Percentiles rank a stretch among this genome's conserved stretches.
Evolutionary conservation across 1,139 yeast genomes (phyloP).

Genomic region (Yamadazyma mexicana): DNA sequence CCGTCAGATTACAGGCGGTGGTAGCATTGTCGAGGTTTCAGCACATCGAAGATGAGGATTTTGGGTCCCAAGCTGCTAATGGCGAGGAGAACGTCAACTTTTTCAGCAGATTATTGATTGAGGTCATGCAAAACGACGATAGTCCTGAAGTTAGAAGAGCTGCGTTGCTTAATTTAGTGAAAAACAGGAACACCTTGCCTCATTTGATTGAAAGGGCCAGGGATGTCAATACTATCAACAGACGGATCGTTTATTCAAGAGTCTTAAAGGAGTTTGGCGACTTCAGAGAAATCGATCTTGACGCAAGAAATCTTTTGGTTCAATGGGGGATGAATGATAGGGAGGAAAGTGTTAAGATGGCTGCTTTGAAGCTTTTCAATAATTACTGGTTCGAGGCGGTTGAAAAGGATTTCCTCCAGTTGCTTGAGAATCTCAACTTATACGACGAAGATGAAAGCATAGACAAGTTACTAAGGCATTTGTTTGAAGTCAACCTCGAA

Average conservation of each 20-base stretch:
- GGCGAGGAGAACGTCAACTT: conserved; percentile 5
- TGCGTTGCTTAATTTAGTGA: conserved; percentile 68
- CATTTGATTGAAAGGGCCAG: conserved; percentile 77
- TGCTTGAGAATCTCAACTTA: conserved; percentile 71
- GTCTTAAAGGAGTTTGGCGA: conserved; percentile 69
- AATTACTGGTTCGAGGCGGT: conserved; percentile 70
- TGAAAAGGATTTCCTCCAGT: conserved; percentile 68
- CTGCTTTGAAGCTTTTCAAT: conserved; percentile 72
- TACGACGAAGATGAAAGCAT: conserved; percentile 57
- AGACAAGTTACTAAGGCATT: conserved; percentile 61
- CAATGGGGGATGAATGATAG: conserved; percentile 89
- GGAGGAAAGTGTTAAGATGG: conserved; percentile 67
- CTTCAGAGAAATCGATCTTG: conserved; percentile 55
- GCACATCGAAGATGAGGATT: conserved; percentile 37
- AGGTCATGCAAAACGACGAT: conserved; percentile 70
- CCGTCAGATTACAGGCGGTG: conserved; percentile 79
- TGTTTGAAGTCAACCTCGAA: conserved; percentile 66
- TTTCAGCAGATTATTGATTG: conserved; percentile 10
- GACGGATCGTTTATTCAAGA: conserved; percentile 72
- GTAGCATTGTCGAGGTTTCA: conserved; percentile 81
- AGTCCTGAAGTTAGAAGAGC: conserved; percentile 90
- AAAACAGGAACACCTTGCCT: conserved; percentile 54
- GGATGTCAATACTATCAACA: conserved; percentile 69
- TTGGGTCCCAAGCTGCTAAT: conserved; percentile 11
- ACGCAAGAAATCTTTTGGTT: conserved; percentile 65